These are phyloP conservation scores for Aspergillus neotritici DNA, from an alignment of 2,329 filamentous ascomycete genomes.

Conservation along the genomic window DNA sequence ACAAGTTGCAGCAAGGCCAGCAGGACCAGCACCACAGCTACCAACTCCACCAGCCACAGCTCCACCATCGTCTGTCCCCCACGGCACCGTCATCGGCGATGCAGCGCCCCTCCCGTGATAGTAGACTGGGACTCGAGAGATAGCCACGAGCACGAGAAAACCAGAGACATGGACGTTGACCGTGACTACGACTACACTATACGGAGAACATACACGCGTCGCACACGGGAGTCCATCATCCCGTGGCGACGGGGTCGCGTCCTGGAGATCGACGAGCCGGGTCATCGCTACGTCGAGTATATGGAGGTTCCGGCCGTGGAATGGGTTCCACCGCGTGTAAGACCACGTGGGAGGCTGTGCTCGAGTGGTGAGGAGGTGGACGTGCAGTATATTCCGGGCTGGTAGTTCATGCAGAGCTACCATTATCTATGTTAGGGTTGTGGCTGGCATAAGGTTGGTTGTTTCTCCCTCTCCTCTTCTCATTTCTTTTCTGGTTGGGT, in stretches of 20 bases:
- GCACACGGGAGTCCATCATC: conserved; percentile 1
- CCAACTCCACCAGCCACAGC: conserved; percentile 1
- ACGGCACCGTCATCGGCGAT: background rate
- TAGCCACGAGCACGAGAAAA: too few relatives aligned
- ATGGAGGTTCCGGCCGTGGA: conserved; percentile 9
- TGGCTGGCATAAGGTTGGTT: too few relatives aligned
- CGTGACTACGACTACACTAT: background rate
- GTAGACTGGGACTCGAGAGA: too few relatives aligned
- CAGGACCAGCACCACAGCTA: too few relatives aligned
- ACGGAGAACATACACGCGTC: conserved; percentile 8
- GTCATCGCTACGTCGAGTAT: conserved; percentile 10
- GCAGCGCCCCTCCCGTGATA: too few relatives aligned
- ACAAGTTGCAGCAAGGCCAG: conserved; percentile 2
- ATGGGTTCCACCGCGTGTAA: background rate
- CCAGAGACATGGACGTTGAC: too few relatives aligned
- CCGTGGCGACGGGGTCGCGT: conserved; percentile 8
- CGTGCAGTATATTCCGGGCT: conserved; percentile 15
- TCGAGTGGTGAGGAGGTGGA: conserved; percentile 3
- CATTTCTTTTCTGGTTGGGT: background rate
- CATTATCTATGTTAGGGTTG: background rate
- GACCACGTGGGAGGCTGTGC: conserved; percentile 2
- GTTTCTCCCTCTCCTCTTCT: too few relatives aligned
- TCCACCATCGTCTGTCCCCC: conserved; percentile 1
- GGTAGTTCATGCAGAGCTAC: conserved; percentile 1
- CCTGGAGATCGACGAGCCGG: conserved; percentile 1